phyloP scores from a whole-genome alignment of 306 rosid species.

The Prunus salicina region DNA sequence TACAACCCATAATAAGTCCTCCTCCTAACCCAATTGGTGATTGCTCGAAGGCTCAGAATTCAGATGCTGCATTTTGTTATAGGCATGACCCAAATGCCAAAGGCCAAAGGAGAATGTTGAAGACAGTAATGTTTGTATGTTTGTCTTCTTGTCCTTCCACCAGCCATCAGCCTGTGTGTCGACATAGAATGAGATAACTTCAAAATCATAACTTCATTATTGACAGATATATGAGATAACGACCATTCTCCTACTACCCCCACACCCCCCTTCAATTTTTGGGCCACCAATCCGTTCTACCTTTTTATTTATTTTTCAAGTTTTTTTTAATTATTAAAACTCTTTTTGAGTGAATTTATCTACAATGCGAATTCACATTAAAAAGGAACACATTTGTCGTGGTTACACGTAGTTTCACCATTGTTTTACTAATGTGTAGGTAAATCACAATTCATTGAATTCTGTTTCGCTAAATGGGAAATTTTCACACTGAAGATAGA shows the following conservation, averaged over 20 bases:
- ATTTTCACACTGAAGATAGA: too few relatives aligned
- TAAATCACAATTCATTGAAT: not conserved
- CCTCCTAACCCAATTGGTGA: too few relatives aligned
- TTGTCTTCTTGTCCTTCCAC: not conserved
- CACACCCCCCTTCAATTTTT: not conserved
- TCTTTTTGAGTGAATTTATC: not conserved
- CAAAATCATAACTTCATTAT: not conserved
- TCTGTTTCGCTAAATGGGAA: not conserved
- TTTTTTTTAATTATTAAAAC: not conserved
- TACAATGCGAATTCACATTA: not conserved
- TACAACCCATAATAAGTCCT: too few relatives aligned
- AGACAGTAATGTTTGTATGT: not conserved
- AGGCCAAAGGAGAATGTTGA: not conserved
- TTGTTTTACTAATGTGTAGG: not conserved
- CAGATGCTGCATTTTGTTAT: too few relatives aligned
- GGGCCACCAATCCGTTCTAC: slow-evolving; percentile 3
- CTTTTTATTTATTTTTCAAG: not conserved
- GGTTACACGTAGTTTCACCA: not conserved
- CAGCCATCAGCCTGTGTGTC: not conserved
- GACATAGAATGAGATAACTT: not conserved
- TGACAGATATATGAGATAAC: not conserved
- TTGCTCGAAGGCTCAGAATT: too few relatives aligned
- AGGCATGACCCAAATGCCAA: not conserved
- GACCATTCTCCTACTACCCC: slow-evolving; percentile 6
- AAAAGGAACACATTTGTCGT: not conserved